phyloP scores from a whole-genome alignment of 2,329 filamentous ascomycete genomes.

The Onygenales sp. region DNA sequence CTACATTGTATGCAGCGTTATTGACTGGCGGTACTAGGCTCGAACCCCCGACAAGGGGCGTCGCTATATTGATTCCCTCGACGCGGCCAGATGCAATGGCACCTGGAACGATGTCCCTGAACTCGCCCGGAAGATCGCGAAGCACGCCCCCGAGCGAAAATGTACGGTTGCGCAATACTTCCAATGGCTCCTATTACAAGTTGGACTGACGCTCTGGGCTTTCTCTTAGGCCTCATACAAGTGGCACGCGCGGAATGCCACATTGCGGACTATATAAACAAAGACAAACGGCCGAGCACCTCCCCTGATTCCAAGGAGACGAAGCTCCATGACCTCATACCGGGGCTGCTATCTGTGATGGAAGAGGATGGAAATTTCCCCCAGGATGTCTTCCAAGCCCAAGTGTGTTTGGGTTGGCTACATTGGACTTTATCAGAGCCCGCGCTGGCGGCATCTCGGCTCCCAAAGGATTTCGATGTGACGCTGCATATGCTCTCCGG shows the following conservation, averaged over 20 bases:
- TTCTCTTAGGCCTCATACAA: constrained; percentile 53
- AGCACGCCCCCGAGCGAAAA: constrained; percentile 76
- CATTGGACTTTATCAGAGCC: constrained; percentile 70
- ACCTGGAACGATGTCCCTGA: constrained; percentile 82
- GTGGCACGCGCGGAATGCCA: constrained; percentile 61
- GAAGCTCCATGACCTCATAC: constrained; percentile 33
- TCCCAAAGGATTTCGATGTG: constrained; percentile 55
- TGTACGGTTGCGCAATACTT: constrained; percentile 49
- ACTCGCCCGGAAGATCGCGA: constrained; percentile 83
- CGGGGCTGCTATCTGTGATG: constrained; percentile 40
- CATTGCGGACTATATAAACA: constrained; percentile 46
- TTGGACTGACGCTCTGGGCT: constrained; percentile 2
- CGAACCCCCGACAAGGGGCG: constrained; percentile 58
- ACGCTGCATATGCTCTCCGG: constrained; percentile 45
- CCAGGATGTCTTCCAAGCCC: constrained; percentile 64
- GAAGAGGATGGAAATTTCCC: constrained; percentile 45
- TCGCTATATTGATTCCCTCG: constrained; percentile 72
- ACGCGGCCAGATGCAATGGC: constrained; percentile 77
- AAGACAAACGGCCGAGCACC: constrained; percentile 22
- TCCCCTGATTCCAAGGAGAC: constrained; percentile 16
- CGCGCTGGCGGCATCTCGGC: constrained; percentile 46
- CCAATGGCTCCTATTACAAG: constrained; percentile 9
- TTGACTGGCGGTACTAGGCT: constrained; percentile 1
- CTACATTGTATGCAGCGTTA: not conserved
- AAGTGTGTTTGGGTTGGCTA: constrained; percentile 75